Evolutionary conservation across 139 green algal genomes (phyloP).

Genomic region (Chlorella ohadii): DNA sequence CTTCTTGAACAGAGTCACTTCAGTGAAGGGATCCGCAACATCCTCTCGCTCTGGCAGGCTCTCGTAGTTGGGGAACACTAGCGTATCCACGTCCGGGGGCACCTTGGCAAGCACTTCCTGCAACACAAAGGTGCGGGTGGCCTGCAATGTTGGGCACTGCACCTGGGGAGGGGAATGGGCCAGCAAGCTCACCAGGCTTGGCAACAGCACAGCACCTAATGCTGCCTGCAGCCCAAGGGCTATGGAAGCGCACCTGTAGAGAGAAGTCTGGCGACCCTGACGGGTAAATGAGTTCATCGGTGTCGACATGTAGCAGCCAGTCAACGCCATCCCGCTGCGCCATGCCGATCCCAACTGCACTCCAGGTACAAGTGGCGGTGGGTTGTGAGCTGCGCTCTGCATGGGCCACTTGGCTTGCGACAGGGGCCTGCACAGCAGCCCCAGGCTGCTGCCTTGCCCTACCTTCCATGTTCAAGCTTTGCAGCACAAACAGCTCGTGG

Average conservation of each 20-base stretch:
- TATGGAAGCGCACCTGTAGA: constrained; percentile 47
- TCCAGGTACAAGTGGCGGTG: background rate
- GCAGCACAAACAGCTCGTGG: constrained; percentile 88
- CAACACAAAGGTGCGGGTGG: too few species aligned
- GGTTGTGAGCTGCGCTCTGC: background rate
- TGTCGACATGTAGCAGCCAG: constrained; percentile 89
- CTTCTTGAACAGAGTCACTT: constrained; percentile 88
- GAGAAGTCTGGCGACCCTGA: constrained; percentile 63
- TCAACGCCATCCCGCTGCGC: constrained; percentile 62
- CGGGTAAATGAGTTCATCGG: constrained; percentile 86
- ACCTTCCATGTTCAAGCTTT: constrained; percentile 87
- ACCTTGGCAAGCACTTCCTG: constrained; percentile 47
- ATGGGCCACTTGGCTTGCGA: background rate
- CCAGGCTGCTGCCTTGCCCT: background rate
- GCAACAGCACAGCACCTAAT: constrained; percentile 1
- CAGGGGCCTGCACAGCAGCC: too few species aligned
- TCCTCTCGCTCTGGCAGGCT: constrained; percentile 66
- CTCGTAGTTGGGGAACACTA: constrained; percentile 91
- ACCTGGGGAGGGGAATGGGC: too few species aligned
- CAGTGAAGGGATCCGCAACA: constrained; percentile 72
- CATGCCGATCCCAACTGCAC: constrained; percentile 72
- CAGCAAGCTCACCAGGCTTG: too few species aligned
- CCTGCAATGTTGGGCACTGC: too few species aligned
- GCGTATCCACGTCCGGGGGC: constrained; percentile 65
- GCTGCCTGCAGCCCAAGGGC: background rate